A percentile compares a stretch with the other conserved stretches of the same genome.
Conservation (phyloP, 169 alveolate genomes). For the Fabrea salina region DNA sequence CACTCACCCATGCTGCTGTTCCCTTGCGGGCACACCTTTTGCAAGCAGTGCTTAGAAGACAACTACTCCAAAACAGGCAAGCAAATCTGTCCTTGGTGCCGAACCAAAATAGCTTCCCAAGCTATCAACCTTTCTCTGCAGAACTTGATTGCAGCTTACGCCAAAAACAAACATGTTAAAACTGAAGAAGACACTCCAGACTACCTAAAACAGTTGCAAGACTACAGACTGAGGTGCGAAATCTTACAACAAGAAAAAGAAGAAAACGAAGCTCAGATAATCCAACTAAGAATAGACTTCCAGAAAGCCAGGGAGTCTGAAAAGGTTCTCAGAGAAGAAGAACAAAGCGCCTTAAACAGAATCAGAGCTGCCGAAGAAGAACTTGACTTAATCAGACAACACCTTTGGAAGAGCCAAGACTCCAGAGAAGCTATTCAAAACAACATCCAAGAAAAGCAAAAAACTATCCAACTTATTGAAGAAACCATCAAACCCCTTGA, state of each 20-base stretch:
- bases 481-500: constrained; percentile 54
- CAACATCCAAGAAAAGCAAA: constrained; percentile 32
- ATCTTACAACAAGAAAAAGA: constrained; percentile 58
- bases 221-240: constrained; percentile 43
- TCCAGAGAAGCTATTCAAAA: constrained; percentile 30
- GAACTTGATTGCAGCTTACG: constrained; percentile 60
- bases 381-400: constrained; percentile 38
- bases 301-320: constrained; percentile 10
- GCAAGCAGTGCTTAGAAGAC: constrained; percentile 49
- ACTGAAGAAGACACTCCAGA: constrained; percentile 19
- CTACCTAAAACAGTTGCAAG: constrained; percentile 31
- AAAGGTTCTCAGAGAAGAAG: constrained; percentile 20
- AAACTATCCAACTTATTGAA: constrained; percentile 47
- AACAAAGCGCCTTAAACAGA: constrained; percentile 28
- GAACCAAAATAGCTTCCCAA: constrained; percentile 49
- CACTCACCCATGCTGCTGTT: constrained; percentile 68
- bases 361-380: constrained; percentile 43
- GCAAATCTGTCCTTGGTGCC: constrained; percentile 60
- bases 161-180: constrained; percentile 43
- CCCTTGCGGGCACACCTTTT: constrained; percentile 82
- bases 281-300: constrained; percentile 8
- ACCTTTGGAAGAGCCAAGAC: constrained; percentile 33
- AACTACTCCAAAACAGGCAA: constrained; percentile 30
- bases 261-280: background rate
- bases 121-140: constrained; percentile 69